Evolutionary conservation across 129 eudicot species (phyloP), one percentile per base, ranked within the genome.

Genomic region (Saposhnikovia divaricata): DNA sequence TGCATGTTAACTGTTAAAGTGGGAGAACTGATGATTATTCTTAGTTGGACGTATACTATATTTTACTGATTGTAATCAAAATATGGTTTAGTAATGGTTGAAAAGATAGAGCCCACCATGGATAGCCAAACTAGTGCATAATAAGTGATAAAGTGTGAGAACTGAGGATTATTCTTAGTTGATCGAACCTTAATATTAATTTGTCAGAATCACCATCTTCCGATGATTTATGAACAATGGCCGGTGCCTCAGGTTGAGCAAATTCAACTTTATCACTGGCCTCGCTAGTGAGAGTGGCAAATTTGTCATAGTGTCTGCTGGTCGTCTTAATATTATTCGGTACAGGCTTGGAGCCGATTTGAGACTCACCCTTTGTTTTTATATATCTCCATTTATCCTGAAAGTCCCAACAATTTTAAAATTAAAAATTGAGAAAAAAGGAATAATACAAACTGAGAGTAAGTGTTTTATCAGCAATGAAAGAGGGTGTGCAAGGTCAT

Each of bases 361-460:
- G 89, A 74, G 93, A 83, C 70, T 89, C 89, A 50, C 98, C 93
- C 83, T 80, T 86, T 75, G 82, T 79, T 19, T 66, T 83, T 78
- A 91, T 47, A 84, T 93, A 89, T 78, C 98, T 93, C 96, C 93
- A 93, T 72, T 93, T 93, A 82, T 93, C 98, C 98, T 93, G 89
- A 50, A 14, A 25, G 61, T 39, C 40, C 79, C 50, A 44, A 57
- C n/a, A 2, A 57, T 80, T 16, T 18, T 16, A 8, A 4, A 78
- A 44, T 72, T 51, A 84, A 63, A 9, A 47, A 12, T 42, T 0
- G 9, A 44, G 7, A 81, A 40, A 19, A 39, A 47, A 68, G 25
- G 19, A 51, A 44, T 1, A 6, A 8, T 40, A 34, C 66, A 37
- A 65, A 45, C 31, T 6, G 61, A 43, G 59, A 75, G 39, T 21